These are phyloP conservation scores for Russula abietina DNA, from an alignment of 768 basidiomycete species.

Conservation along the genomic window DNA sequence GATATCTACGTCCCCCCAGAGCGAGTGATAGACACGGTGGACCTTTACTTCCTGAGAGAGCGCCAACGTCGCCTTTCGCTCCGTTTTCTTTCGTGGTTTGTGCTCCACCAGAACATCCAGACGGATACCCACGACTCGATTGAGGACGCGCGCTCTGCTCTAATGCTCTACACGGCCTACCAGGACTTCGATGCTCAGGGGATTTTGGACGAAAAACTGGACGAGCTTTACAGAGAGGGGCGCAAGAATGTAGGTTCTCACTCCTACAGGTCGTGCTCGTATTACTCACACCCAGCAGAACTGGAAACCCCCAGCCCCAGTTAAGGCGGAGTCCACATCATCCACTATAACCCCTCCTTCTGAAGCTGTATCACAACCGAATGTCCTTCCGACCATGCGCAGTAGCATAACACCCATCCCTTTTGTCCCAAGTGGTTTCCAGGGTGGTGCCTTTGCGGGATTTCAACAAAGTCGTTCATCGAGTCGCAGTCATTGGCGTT, in stretches of 20 bases:
- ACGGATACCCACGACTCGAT: slow-evolving; percentile 97
- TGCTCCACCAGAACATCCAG: slow-evolving; percentile 89
- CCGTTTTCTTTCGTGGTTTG: slow-evolving; percentile 89
- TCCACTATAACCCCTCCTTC: slow-evolving; percentile 13
- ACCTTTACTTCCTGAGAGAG: slow-evolving; percentile 80
- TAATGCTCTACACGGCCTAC: slow-evolving; percentile 80
- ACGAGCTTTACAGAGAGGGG: slow-evolving; percentile 76
- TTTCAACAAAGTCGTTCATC: slow-evolving; percentile 16
- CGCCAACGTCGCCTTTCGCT: slow-evolving; percentile 86
- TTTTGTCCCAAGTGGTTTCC: slow-evolving; percentile 17
- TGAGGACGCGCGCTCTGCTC: slow-evolving; percentile 86
- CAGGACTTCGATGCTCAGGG: slow-evolving; percentile 68
- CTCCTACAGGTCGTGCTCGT: not conserved
- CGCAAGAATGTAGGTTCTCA: slow-evolving; percentile 55
- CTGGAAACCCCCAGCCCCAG: slow-evolving; percentile 48
- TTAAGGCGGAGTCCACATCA: slow-evolving; percentile 8
- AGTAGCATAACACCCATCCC: slow-evolving; percentile 17
- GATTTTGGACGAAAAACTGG: slow-evolving; percentile 80
- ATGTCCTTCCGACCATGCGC: slow-evolving; percentile 19
- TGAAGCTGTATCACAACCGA: slow-evolving; percentile 17
- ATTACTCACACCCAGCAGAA: slow-evolving; percentile 34
- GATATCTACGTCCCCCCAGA: slow-evolving; percentile 94
- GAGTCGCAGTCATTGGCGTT: slow-evolving; percentile 16
- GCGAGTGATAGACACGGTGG: slow-evolving; percentile 96
- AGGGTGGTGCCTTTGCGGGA: slow-evolving; percentile 17